Evolutionary conservation across 2,329 filamentous ascomycete species (phyloP), one percentile per base, ranked within the genome.

Genomic region (Sporothrix inflata): DNA sequence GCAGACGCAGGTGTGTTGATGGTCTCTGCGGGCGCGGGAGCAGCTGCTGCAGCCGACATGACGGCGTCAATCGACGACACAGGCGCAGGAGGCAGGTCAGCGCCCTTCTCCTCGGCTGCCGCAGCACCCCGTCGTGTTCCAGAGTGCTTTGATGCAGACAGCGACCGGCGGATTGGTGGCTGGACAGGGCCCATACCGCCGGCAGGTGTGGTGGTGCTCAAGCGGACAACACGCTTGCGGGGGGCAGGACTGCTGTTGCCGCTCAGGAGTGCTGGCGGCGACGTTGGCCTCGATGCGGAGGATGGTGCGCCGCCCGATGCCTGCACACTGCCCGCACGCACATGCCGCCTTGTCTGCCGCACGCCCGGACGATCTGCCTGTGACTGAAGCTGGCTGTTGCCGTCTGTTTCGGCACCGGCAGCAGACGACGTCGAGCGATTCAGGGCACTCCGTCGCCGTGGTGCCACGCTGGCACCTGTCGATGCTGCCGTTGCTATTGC

Each of bases 181-280:
- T 77, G 77, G n/a, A 76, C 69, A 12, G 55, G 75, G 9, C 70
- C 70, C 63, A 77, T 75, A 12, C 74, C 74, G 14, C 74, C 71
- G 12, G 78, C 78, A 78, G 86, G 83, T 1, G 72, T 75, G 1
- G 76, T 75, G 14, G 75, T 73, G 78, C 86, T 89, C 21, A 90
- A 80, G 16, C 88, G 84, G 19, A 90, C 86, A 40, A 90, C 85
- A 53, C 88, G 82, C 77, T 88, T 89, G 74, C 87, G 83, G 1
- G 78, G 79, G 2, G 83, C 81, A 0, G 87, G 87, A 75, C 86
- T 89, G 70, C 80, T 81, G 53, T 88, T 86, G 61, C 83, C 81
- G 69, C 83, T 86, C 67, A 80, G 81, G 1, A 80, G 78, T 4
- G 69, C 24, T 5, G 70, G 51, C 1, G 86, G 85, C 21, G 85